phyloP scores from a whole-genome alignment of 371 early-diverging fungal species.

The Circinella umbellata region DNA sequence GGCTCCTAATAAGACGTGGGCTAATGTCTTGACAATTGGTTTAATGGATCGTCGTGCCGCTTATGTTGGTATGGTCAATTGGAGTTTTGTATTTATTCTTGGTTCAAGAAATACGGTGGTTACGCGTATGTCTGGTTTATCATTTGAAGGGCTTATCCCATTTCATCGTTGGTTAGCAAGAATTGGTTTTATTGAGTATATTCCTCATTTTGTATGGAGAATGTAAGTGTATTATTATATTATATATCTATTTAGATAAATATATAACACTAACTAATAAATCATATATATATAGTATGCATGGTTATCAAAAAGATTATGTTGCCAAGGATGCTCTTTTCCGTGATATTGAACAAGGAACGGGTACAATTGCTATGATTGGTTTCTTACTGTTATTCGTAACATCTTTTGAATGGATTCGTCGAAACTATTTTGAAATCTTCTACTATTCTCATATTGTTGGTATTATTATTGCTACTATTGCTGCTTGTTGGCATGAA shows the following conservation, averaged over 20 bases:
- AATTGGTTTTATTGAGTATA: conserved; percentile 44
- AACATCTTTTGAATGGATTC: conserved; percentile 45
- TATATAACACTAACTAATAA: neutral
- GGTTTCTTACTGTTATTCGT: conserved; percentile 45
- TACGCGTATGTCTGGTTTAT: conserved; percentile 45
- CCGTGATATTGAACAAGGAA: conserved; percentile 36
- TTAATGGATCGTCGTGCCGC: conserved; percentile 52
- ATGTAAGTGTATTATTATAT: conserved; percentile 33
- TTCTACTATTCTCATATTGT: conserved; percentile 49
- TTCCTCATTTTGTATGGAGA: conserved; percentile 50
- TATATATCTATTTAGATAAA: neutral
- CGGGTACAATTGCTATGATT: conserved; percentile 47
- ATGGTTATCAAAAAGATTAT: conserved; percentile 20
- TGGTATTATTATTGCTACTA: conserved; percentile 39
- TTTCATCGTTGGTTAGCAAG: conserved; percentile 54
- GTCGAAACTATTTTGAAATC: conserved; percentile 47
- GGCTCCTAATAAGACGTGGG: conserved; percentile 8
- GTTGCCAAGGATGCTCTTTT: conserved; percentile 31
- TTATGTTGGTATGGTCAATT: conserved; percentile 49
- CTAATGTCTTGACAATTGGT: conserved; percentile 18
- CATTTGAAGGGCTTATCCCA: conserved; percentile 49
- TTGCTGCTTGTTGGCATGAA: conserved; percentile 47
- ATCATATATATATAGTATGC: conserved; percentile 19
- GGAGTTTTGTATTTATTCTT: conserved; percentile 51
- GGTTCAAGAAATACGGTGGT: conserved; percentile 49